Base-by-base conservation (phyloP, 345 rosid genomes). In the Adansonia digitata region DNA sequence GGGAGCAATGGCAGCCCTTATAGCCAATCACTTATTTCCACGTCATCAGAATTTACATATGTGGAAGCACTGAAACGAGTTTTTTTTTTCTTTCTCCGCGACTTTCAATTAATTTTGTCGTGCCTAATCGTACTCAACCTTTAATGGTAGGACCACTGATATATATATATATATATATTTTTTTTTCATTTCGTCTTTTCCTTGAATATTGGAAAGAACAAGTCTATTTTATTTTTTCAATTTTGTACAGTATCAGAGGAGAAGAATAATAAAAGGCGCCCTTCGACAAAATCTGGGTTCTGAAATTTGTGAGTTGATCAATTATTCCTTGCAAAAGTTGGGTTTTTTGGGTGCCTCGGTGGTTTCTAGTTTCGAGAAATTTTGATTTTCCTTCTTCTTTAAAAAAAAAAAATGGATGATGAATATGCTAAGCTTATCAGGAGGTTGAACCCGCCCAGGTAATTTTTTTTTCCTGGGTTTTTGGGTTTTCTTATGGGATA, bases 381-480 rank as follows among this genome's bases (percentile, higher is more conserved):
- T 79, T 66, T 59, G 20, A 4, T 3, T 18, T 18, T 39, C 22
- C 14, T 12, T 51, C 18, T 51, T 51, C 6, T 20, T 39, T 59
- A 24, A 45, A 5, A 26, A 42, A 60, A 29, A 76, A 77, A 77
- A 56, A 87, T 89, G 90, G 97, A 91, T 75, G 98, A 91, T 73
- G 94, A 90, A 81, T 93, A 81, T 68, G 92, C 94, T 34, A 93
- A 93, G 90, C 89, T 93, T 77, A 80, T 93, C 82, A 83, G 97
- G 79, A 89, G 98, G 79, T 89, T 93, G 91, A 91, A 93, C 80
- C 94, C 90, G 9, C 97, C 98, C 56, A 87, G 98, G 94, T 89
- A 70, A 22, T 43, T n/a, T 9, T 61, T 14, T 61, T 42, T 18
- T 10, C 24, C 40, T 64, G 63, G 59, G 13, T 5, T 60, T 79